Evolutionary conservation across 768 basidiomycete species (phyloP).

Genomic region (Trametes villosa): DNA sequence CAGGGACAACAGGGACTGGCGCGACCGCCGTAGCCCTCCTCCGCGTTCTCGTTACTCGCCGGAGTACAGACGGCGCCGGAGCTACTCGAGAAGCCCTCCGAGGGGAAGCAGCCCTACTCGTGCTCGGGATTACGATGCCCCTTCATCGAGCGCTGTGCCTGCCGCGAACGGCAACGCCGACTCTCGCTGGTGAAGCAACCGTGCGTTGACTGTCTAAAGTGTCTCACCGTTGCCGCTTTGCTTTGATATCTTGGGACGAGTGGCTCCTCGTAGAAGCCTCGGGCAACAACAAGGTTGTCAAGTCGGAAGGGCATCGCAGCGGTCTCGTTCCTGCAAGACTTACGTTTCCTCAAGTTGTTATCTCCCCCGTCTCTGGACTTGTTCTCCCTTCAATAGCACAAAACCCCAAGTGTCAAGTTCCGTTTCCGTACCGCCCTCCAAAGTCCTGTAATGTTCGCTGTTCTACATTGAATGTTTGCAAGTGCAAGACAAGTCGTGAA

Average conservation of each 20-base stretch:
- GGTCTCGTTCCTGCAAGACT: conserved; percentile 29
- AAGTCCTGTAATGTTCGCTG: conserved; percentile 59
- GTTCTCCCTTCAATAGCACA: conserved; percentile 54
- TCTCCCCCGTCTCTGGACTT: conserved; percentile 43
- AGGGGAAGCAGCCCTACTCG: conserved; percentile 62
- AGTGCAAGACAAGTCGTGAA: conserved; percentile 22
- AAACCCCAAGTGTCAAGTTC: conserved; percentile 71
- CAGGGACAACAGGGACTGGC: conserved; percentile 75
- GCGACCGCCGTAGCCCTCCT: conserved; percentile 79
- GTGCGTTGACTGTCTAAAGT: conserved; percentile 25
- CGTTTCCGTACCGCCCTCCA: conserved; percentile 53
- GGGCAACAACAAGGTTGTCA: conserved; percentile 40
- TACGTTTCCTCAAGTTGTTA: conserved; percentile 29
- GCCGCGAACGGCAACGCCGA: conserved; percentile 44
- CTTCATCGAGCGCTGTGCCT: conserved; percentile 36
- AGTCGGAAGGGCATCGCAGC: conserved; percentile 31
- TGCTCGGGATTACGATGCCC: conserved; percentile 51
- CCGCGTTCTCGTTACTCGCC: conserved; percentile 72
- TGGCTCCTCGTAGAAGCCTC: conserved; percentile 18
- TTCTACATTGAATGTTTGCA: conserved; percentile 37
- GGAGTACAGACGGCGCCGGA: conserved; percentile 73
- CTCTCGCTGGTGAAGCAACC: conserved; percentile 63
- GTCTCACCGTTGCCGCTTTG: conserved; percentile 27
- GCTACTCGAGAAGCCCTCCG: conserved; percentile 81
- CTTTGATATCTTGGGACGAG: conserved; percentile 35